Evolutionary conservation across 495 filamentous ascomycete genomes (phyloP), one percentile per base, ranked within the genome.

Genomic region (Tuber umbilicatum): DNA sequence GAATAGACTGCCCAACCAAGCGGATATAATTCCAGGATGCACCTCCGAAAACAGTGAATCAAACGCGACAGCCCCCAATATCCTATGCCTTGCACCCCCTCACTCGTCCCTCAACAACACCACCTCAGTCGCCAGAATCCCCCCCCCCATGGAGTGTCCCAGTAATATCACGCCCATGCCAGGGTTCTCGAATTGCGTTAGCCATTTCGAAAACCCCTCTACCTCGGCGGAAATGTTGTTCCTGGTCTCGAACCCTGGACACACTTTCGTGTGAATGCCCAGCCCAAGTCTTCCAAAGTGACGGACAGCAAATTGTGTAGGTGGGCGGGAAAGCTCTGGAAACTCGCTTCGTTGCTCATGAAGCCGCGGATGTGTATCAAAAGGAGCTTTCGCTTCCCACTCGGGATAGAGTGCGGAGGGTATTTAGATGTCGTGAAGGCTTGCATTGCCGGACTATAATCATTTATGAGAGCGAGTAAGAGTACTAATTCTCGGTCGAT

Each of bases 141-240:
- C 94, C 2, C 94, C 94, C 31, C 94, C 94, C 88, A 98, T 93
- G 71, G 92, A 94, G 81, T 97, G 94, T 0, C 94, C 94, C 0
- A 97, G 84, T 14, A 97, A 84, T 64, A 98, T 85, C 6, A 97
- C 86, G 84, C 97, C 94, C 6, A 93, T 92, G 35, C 85, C 87
- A 10, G 86, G 83, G 17, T 89, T 87, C 81, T 95, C 91, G 79
- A 97, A 91, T 2, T 92, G 92, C 60, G 88, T 84, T 70, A 83
- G 90, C 94, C 94, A 98, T 73, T 82, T 82, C 75, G 92, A 94
- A 79, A 98, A 97, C 78, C 92, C 90, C 74, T 94, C 90, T 38
- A 89, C 86, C 3, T 92, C 93, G 79, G 90, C 86, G 37, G 89
- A 85, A 43, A 97, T 89, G 37, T 89, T 86, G 73, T 92, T 89